These are phyloP conservation scores for Globisporangium takayamanum DNA, from an alignment of 352 stramenopile genomes.

Conservation along the genomic window DNA sequence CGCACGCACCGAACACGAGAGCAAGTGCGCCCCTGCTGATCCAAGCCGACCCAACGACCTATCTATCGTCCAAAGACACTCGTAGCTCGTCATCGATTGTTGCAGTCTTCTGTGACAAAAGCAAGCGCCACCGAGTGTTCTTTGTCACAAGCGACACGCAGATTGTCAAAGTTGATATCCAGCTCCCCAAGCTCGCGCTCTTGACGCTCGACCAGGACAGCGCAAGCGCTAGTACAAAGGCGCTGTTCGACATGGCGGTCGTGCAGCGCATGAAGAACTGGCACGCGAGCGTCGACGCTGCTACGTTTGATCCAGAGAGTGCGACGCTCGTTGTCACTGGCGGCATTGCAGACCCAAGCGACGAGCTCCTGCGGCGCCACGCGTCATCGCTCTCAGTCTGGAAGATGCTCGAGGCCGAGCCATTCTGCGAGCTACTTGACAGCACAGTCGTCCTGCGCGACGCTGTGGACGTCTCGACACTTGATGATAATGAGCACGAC, in stretches of 20 bases:
- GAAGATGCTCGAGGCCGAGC: constrained; percentile 31
- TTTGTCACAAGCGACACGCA: constrained; percentile 31
- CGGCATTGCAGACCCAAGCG: constrained; percentile 47
- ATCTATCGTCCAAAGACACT: constrained; percentile 29
- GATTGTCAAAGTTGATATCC: constrained; percentile 43
- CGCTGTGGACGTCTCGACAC: not conserved
- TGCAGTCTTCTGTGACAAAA: constrained; percentile 32
- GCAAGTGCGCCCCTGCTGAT: constrained; percentile 19
- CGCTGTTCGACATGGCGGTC: constrained; percentile 30
- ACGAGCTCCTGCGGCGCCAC: constrained; percentile 32
- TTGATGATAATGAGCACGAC: not conserved
- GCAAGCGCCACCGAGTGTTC: constrained; percentile 31
- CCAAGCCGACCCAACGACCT: constrained; percentile 20
- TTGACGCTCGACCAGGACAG: too few species aligned
- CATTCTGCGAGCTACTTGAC: constrained; percentile 51
- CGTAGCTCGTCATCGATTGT: constrained; percentile 18
- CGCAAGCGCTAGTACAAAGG: not conserved
- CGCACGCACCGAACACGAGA: not conserved
- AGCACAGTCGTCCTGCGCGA: constrained; percentile 54
- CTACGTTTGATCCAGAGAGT: constrained; percentile 29
- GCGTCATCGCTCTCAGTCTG: constrained; percentile 67
- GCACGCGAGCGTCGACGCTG: constrained; percentile 46
- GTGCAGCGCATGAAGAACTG: constrained; percentile 47
- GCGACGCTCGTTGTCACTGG: constrained; percentile 47
- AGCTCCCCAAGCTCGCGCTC: constrained; percentile 30